Evolutionary conservation across 306 rosid genomes (phyloP).

Genomic region (Trifolium fragiferum): DNA sequence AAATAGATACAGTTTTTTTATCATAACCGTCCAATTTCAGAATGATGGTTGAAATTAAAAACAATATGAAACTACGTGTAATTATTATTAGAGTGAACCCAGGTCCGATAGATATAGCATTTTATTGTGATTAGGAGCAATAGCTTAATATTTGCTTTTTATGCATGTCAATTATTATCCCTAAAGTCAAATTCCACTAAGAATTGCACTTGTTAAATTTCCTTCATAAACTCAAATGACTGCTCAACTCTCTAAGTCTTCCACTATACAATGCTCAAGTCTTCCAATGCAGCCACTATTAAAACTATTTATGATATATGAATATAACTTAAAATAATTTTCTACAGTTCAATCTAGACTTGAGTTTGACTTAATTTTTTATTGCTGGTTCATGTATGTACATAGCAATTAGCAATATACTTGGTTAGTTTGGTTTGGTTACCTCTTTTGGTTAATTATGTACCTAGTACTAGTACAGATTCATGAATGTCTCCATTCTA

Average conservation of each 20-base stretch:
- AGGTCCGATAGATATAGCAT: not conserved
- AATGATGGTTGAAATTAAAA: too few relatives aligned
- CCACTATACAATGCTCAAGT: not conserved
- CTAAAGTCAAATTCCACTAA: slow-evolving; percentile 45
- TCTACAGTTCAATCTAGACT: not conserved
- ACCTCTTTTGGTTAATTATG: slow-evolving; percentile 4
- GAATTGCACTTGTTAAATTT: slow-evolving; percentile 38
- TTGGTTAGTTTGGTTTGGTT: not conserved
- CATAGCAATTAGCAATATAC: not conserved
- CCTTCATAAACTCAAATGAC: slow-evolving; percentile 20
- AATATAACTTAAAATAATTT: too few relatives aligned
- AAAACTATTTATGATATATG: too few relatives aligned
- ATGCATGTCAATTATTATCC: slow-evolving; percentile 18
- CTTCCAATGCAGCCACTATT: not conserved
- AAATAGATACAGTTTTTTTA: too few relatives aligned
- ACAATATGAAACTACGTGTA: too few relatives aligned
- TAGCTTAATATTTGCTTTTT: slow-evolving; percentile 22
- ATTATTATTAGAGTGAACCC: too few relatives aligned
- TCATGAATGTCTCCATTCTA: slow-evolving; percentile 17
- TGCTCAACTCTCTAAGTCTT: slow-evolving; percentile 30
- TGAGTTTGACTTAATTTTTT: slow-evolving; percentile 26
- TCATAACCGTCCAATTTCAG: too few relatives aligned
- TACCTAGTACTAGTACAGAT: not conserved
- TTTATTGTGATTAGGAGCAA: slow-evolving; percentile 15
- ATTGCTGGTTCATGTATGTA: not conserved